These are phyloP conservation scores for Musa acuminata DNA, from an alignment of 176 grass and related monocot species.

Conservation along the genomic window DNA sequence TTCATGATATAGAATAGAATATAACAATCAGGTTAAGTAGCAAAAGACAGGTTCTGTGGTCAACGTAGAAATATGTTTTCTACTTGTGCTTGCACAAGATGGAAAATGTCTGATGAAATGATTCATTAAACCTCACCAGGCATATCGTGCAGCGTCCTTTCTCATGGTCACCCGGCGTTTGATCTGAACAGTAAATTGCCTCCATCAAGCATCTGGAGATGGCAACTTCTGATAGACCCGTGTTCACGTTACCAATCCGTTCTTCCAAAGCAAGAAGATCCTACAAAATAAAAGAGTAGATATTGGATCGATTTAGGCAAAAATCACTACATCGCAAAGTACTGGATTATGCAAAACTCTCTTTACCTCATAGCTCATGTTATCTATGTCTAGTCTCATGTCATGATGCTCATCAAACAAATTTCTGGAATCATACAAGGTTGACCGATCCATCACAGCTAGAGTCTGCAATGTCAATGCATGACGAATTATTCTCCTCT, in stretches of 20 bases:
- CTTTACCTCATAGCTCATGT: constrained; percentile 83
- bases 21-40: neutral
- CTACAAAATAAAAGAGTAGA: constrained; percentile 11
- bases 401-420: constrained; percentile 60
- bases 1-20: neutral
- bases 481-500: neutral
- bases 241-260: constrained; percentile 63
- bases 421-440: constrained; percentile 25
- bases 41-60: too few relatives aligned
- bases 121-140: constrained; percentile 32
- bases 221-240: constrained; percentile 48
- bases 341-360: neutral
- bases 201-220: constrained; percentile 52
- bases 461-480: neutral
- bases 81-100: neutral
- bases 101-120: neutral
- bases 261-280: constrained; percentile 84
- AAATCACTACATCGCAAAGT: neutral
- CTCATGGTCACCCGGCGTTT: constrained; percentile 25
- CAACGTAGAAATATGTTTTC: too few relatives aligned
- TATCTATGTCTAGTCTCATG: constrained; percentile 77
- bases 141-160: constrained; percentile 61
- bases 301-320: neutral
- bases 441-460: constrained; percentile 24
- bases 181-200: constrained; percentile 34